phyloP scores from a whole-genome alignment of 2,329 filamentous ascomycete genomes.

The Fusarium lateritium region DNA sequence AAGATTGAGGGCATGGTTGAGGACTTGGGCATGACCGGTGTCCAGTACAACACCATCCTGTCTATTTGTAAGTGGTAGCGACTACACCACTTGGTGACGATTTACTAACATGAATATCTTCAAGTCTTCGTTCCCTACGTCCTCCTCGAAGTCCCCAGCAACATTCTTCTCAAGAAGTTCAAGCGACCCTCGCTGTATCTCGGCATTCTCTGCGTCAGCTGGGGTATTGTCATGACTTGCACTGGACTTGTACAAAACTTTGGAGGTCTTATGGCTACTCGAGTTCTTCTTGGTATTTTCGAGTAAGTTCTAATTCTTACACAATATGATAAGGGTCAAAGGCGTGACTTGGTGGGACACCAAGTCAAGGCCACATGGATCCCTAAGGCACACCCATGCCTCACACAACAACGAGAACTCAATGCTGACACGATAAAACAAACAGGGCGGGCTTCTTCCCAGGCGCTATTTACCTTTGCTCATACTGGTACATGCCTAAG shows the following conservation, averaged over 20 bases:
- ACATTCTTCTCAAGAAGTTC: slow-evolving; percentile 48
- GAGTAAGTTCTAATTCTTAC: slow-evolving; percentile 59
- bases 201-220: slow-evolving; percentile 55
- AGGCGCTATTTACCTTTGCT: slow-evolving; percentile 80
- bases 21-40: slow-evolving; percentile 64
- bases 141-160: slow-evolving; percentile 47
- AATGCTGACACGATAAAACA: slow-evolving; percentile 1
- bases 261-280: slow-evolving; percentile 71
- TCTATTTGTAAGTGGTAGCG: slow-evolving; percentile 74
- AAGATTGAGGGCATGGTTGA: slow-evolving; percentile 61
- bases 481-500: slow-evolving; percentile 82
- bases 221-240: slow-evolving; percentile 76
- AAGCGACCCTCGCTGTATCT: slow-evolving; percentile 47
- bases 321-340: not conserved
- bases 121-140: slow-evolving; percentile 46
- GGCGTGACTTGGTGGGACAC: too few species aligned
- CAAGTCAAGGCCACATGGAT: too few species aligned
- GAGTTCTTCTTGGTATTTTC: slow-evolving; percentile 76
- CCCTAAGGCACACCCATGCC: too few species aligned
- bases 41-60: slow-evolving; percentile 71
- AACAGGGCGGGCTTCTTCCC: slow-evolving; percentile 75
- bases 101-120: not conserved
- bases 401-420: not conserved
- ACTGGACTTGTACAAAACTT: slow-evolving; percentile 74
- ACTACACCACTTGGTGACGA: rapidly evolving